Base-by-base conservation (phyloP, 495 filamentous ascomycete species). In the Tuber borchii region DNA sequence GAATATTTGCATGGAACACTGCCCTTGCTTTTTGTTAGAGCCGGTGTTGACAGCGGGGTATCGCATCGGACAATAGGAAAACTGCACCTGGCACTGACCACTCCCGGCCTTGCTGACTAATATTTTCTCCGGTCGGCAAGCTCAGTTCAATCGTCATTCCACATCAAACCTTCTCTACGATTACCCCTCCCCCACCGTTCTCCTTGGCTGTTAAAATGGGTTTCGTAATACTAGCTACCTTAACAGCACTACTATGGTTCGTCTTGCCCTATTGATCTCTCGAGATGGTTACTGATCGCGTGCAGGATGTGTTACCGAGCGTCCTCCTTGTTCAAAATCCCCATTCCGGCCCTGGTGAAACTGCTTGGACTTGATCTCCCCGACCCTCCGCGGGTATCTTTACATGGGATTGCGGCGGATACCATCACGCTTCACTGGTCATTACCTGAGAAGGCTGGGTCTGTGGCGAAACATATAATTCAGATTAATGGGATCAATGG, bases 281-380 rank as follows among this genome's bases (percentile, higher is more conserved):
- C 42, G 43, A 69, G 45, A 39, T 51, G 43, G 43, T 34, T 48
- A 65, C 31, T 12, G 2, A 40, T 56, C 12, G 14, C 44, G 26
- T 17, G 39, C 74, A 95, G 93, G 93, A 88, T 97, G 73, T 86
- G 91, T 17, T 90, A 91, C 80, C 91, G 94, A 74, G 91, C 92
- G 71, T 94, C 91, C 85, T 91, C 93, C 81, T 93, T 97, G 39
- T 88, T 97, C 48, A 90, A 93, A 83, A 97, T 93, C 72, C 92
- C 95, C 14, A 93, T 97, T 46, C 92, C 95, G 70, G 90, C 96
- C 65, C 88, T 99, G 48, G 93, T 97, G 75, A 90, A 90, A 79
- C 90, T 97, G 48, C 88, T 99, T 34, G 95, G 95, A 45, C 90
- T 97, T 77, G 96, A 99, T 79, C 93, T 97, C 34, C 95, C 95